These are phyloP conservation scores for Cercophora sp. DNA, from an alignment of 495 filamentous ascomycete species.

Conservation along the genomic window DNA sequence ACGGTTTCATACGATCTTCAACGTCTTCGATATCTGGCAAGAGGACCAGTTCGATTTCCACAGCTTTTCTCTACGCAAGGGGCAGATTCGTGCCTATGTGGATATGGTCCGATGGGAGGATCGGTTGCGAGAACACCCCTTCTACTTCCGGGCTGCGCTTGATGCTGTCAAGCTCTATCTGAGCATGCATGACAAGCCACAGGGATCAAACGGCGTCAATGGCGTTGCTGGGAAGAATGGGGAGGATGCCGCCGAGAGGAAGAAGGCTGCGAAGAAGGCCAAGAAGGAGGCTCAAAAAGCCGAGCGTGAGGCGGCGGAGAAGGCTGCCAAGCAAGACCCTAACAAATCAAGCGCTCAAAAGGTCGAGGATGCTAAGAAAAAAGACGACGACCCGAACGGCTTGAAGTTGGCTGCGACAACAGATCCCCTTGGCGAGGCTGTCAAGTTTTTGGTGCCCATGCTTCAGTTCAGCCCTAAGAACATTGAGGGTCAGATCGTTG, in stretches of 20 bases:
- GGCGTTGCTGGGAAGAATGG: slow-evolving; percentile 41
- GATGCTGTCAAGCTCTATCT: slow-evolving; percentile 78
- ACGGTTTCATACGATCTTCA: slow-evolving; percentile 76
- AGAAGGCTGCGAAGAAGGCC: slow-evolving; percentile 94
- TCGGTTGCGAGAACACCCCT: slow-evolving; percentile 81
- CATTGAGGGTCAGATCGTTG: slow-evolving; percentile 75
- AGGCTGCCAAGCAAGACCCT: slow-evolving; percentile 65
- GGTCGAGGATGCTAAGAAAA: slow-evolving; percentile 5
- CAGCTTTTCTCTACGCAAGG: slow-evolving; percentile 90
- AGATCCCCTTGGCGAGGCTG: slow-evolving; percentile 77
- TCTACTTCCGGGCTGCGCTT: slow-evolving; percentile 83
- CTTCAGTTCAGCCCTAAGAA: slow-evolving; percentile 79
- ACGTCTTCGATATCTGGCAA: slow-evolving; percentile 95
- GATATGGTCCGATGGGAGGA: slow-evolving; percentile 98
- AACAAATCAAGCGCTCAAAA: slow-evolving; percentile 55
- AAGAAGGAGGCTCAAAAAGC: slow-evolving; percentile 84
- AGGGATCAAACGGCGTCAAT: slow-evolving; percentile 53
- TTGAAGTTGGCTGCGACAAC: slow-evolving; percentile 70
- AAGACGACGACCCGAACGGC: slow-evolving; percentile 80
- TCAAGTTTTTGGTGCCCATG: slow-evolving; percentile 78
- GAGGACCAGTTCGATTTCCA: slow-evolving; percentile 99
- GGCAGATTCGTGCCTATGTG: slow-evolving; percentile 89
- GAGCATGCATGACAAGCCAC: slow-evolving; percentile 70
- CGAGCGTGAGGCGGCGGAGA: slow-evolving; percentile 74
- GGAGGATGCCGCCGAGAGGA: slow-evolving; percentile 66